These are phyloP conservation scores for Geoglossum glabrum DNA, from an alignment of 495 filamentous ascomycete genomes.

Conservation along the genomic window DNA sequence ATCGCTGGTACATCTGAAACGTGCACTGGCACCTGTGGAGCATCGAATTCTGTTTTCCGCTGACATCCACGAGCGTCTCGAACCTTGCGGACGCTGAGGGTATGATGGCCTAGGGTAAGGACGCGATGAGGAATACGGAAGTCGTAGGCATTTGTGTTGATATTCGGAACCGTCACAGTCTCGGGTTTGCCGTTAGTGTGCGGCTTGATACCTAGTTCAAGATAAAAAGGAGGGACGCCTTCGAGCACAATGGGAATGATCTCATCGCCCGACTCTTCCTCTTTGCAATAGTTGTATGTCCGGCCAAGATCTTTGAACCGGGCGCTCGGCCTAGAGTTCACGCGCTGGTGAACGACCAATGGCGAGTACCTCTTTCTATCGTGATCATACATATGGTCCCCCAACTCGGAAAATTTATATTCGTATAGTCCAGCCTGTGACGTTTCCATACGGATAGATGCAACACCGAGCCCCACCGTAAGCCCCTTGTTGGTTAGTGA, in stretches of 20 bases:
- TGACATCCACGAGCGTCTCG: constrained; percentile 72
- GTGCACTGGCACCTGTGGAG: constrained; percentile 59
- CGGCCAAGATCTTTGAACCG: constrained; percentile 72
- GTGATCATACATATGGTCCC: constrained; percentile 67
- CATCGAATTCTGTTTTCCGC: constrained; percentile 41
- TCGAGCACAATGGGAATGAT: constrained; percentile 65
- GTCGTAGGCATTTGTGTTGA: constrained; percentile 50
- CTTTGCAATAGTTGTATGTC: constrained; percentile 83
- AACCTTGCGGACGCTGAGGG: constrained; percentile 71
- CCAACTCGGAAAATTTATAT: constrained; percentile 64
- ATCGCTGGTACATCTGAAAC: constrained; percentile 86
- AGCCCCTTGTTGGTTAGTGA: constrained; percentile 43
- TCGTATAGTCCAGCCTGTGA: constrained; percentile 58
- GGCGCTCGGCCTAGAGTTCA: constrained; percentile 62
- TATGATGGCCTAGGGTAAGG: constrained; percentile 66
- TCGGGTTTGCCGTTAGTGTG: constrained; percentile 62
- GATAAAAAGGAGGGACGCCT: constrained; percentile 68
- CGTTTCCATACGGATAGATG: constrained; percentile 68
- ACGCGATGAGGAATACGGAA: constrained; percentile 65
- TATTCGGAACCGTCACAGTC: constrained; percentile 52
- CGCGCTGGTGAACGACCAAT: constrained; percentile 56
- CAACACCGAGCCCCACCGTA: constrained; percentile 46
- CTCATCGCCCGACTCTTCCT: constrained; percentile 61
- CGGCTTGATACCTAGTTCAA: constrained; percentile 85
- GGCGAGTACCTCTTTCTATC: constrained; percentile 26